Evolutionary conservation across 441 rosid species (phyloP).

Genomic region (Pelargonium fulgidum): DNA sequence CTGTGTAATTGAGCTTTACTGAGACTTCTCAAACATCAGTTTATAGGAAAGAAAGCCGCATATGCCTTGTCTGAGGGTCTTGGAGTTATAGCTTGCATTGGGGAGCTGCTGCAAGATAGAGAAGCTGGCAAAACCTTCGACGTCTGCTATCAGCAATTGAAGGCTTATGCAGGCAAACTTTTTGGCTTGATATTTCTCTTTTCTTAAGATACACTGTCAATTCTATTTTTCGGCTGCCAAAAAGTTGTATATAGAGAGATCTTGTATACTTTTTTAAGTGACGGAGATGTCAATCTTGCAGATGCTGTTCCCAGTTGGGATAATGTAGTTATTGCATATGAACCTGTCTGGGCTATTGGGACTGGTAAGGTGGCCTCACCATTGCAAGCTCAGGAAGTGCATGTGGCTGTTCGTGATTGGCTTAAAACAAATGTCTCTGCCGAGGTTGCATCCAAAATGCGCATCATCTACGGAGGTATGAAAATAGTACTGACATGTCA

Average conservation of each 20-base stretch:
- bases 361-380: constrained; percentile 96
- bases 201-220: constrained; percentile 7
- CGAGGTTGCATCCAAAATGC: constrained; percentile 80
- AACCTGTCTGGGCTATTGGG: constrained; percentile 99
- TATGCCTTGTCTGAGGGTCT: constrained; percentile 77
- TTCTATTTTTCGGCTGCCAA: not conserved
- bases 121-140: constrained; percentile 93
- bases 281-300: constrained; percentile 21
- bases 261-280: constrained; percentile 7
- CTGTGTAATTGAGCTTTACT: no score
- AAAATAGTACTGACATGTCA: not conserved
- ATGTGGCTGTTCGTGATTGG: constrained; percentile 83
- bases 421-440: constrained; percentile 78
- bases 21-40: constrained; percentile 39
- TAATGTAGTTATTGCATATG: constrained; percentile 80
- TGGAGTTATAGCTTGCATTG: constrained; percentile 88
- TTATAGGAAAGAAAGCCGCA: constrained; percentile 95
- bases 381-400: constrained; percentile 92
- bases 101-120: constrained; percentile 79
- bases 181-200: constrained; percentile 9
- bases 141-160: constrained; percentile 77
- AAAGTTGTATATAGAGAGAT: no score
- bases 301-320: constrained; percentile 93
- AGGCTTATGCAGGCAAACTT: constrained; percentile 71
- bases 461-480: constrained; percentile 92